phyloP scores from a whole-genome alignment of 352 stramenopile genomes.

The Phytophthora podocarpi region DNA sequence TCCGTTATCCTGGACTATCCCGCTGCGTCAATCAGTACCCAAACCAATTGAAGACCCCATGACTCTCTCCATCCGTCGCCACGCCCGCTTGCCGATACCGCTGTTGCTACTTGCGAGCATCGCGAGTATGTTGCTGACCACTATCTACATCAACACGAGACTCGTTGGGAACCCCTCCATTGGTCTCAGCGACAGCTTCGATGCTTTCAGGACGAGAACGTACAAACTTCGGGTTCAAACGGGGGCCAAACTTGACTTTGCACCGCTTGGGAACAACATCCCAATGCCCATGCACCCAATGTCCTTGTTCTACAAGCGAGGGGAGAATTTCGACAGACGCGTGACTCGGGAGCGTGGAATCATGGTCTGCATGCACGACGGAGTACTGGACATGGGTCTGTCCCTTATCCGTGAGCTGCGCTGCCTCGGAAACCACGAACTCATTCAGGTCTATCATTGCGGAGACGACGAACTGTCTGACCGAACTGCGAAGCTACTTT shows the following conservation, averaged over 20 bases:
- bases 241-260: not conserved
- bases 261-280: not conserved
- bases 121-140: slow-evolving; percentile 17
- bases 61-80: not conserved
- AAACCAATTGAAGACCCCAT: not conserved
- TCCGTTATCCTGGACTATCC: not conserved
- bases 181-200: slow-evolving; percentile 32
- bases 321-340: slow-evolving; percentile 17
- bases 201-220: slow-evolving; percentile 8
- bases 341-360: slow-evolving; percentile 22
- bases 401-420: slow-evolving; percentile 41
- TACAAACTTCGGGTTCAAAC: slow-evolving; percentile 12
- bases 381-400: slow-evolving; percentile 40
- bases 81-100: not conserved
- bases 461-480: slow-evolving; percentile 47
- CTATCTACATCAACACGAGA: slow-evolving; percentile 27
- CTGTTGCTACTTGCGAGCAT: slow-evolving; percentile 22
- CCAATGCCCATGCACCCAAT: not conserved
- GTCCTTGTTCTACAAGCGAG: slow-evolving; percentile 19
- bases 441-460: slow-evolving; percentile 36
- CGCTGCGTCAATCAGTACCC: not conserved
- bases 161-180: slow-evolving; percentile 12
- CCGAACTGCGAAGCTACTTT: slow-evolving; percentile 18
- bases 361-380: slow-evolving; percentile 42
- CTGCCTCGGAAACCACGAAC: slow-evolving; percentile 24